Conservation (phyloP, 176 grass and related monocot genomes). For the Luzula sylvatica region DNA sequence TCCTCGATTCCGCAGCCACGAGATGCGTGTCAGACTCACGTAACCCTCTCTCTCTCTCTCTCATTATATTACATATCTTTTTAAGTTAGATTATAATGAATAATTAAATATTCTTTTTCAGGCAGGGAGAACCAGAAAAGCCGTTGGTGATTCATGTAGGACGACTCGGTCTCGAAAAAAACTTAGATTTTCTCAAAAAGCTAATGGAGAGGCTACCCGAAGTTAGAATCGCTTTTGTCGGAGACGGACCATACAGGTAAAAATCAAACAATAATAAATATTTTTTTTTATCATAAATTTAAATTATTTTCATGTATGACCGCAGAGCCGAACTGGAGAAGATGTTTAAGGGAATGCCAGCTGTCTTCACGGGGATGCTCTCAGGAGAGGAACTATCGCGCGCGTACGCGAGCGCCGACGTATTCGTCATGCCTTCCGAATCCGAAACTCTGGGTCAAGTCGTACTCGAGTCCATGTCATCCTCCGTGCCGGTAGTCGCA, state of each 20-base stretch:
- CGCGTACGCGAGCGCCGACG: conserved; percentile 77
- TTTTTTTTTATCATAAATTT: no score
- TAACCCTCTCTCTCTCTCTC: conserved; percentile 5
- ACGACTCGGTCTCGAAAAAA: conserved; percentile 89
- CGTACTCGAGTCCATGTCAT: conserved; percentile 95
- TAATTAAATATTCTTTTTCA: no score
- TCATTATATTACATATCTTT: conserved; percentile 13
- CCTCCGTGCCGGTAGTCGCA: conserved; percentile 74
- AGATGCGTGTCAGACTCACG: conserved; percentile 82
- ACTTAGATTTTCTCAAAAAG: conserved; percentile 94
- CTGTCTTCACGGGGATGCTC: conserved; percentile 92
- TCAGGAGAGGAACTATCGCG: conserved; percentile 82
- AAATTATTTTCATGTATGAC: neutral
- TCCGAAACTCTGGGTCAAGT: conserved; percentile 97
- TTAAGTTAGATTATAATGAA: no score
- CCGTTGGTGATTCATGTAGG: conserved; percentile 91
- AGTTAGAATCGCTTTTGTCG: conserved; percentile 92
- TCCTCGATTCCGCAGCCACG: conserved; percentile 53
- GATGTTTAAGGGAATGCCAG: conserved; percentile 73
- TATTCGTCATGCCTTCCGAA: conserved; percentile 96
- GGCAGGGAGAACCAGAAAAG: conserved; percentile 89
- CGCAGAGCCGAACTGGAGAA: conserved; percentile 77
- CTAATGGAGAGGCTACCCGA: conserved; percentile 82
- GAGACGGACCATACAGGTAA: conserved; percentile 85
- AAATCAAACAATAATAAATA: no score